Evolutionary conservation across 176 grass and related monocot genomes (phyloP).

Genomic region (Oryza glumipatula): DNA sequence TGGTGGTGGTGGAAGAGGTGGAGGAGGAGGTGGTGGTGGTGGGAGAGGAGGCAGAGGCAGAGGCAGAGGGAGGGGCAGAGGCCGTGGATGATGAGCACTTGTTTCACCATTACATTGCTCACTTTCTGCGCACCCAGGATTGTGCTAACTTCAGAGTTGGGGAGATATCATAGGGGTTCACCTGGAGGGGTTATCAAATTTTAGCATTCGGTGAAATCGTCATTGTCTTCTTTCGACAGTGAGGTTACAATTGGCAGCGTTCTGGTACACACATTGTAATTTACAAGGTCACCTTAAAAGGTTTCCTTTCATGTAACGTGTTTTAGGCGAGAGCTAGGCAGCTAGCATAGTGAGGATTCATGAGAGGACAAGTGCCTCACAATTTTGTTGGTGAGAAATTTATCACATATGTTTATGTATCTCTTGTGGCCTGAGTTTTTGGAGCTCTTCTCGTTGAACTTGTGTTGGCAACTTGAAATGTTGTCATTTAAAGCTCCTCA

Average conservation of each 20-base stretch:
- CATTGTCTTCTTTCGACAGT: neutral
- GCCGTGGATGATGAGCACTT: constrained; percentile 28
- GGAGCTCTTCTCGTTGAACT: neutral
- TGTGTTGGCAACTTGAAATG: neutral
- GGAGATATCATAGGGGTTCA: neutral
- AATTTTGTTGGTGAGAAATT: constrained; percentile 12
- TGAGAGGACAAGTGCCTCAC: neutral
- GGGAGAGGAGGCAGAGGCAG: neutral
- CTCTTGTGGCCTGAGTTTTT: neutral
- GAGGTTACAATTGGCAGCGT: neutral
- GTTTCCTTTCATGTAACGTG: neutral
- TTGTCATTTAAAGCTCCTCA: neutral
- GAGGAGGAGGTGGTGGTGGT: constrained; percentile 14
- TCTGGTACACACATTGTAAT: neutral
- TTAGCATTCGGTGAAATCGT: neutral
- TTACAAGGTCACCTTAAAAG: neutral
- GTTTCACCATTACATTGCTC: no score
- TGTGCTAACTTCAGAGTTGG: neutral
- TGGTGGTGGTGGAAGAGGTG: neutral
- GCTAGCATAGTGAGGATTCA: neutral
- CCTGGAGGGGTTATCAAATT: neutral
- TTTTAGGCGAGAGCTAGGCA: neutral
- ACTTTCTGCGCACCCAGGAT: neutral
- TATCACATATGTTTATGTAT: neutral
- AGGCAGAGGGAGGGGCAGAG: constrained; percentile 19